A percentile compares a stretch with the other conserved stretches of the same genome.
Evolutionary conservation across 1,284 basidiomycete species (phyloP).

Genomic region (Leccinum solheimii): DNA sequence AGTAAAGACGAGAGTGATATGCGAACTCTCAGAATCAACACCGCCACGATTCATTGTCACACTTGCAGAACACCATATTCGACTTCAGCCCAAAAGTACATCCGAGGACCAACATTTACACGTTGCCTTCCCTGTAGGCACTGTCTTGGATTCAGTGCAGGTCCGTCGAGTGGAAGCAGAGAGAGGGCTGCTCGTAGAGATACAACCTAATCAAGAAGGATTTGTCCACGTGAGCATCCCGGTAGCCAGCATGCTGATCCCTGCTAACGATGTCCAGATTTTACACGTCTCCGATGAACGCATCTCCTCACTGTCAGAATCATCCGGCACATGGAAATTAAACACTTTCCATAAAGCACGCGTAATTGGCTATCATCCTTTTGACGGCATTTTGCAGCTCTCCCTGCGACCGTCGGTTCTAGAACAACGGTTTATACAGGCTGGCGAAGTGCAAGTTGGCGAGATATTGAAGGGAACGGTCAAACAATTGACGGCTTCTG

Average conservation of each 20-base stretch:
- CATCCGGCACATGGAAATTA: conserved; percentile 77
- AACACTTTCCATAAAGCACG: conserved; percentile 84
- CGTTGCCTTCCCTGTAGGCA: conserved; percentile 73
- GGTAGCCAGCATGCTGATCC: not conserved
- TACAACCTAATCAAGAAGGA: conserved; percentile 66
- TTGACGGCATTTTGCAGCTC: conserved; percentile 90
- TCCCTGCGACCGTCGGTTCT: conserved; percentile 84
- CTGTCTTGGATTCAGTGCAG: conserved; percentile 68
- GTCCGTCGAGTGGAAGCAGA: conserved; percentile 78
- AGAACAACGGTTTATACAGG: conserved; percentile 85
- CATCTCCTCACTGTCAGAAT: conserved; percentile 68
- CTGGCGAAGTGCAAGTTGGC: conserved; percentile 83
- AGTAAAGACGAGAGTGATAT: conserved; percentile 86
- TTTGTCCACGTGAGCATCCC: conserved; percentile 77
- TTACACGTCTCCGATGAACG: conserved; percentile 94
- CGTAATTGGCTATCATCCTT: conserved; percentile 83
- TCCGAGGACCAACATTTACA: conserved; percentile 40
- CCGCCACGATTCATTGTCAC: conserved; percentile 84
- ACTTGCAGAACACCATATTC: conserved; percentile 71
- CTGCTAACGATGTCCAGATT: conserved; percentile 56
- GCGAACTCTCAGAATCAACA: conserved; percentile 68
- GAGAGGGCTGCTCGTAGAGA: conserved; percentile 75
- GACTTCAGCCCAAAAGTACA: conserved; percentile 43
- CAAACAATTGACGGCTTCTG: conserved; percentile 77
- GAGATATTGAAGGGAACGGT: conserved; percentile 84